A percentile compares a stretch with the other conserved stretches of the same genome.
Evolutionary conservation across 2,329 filamentous ascomycete species (phyloP).

Genomic region (Aciculosporium take): DNA sequence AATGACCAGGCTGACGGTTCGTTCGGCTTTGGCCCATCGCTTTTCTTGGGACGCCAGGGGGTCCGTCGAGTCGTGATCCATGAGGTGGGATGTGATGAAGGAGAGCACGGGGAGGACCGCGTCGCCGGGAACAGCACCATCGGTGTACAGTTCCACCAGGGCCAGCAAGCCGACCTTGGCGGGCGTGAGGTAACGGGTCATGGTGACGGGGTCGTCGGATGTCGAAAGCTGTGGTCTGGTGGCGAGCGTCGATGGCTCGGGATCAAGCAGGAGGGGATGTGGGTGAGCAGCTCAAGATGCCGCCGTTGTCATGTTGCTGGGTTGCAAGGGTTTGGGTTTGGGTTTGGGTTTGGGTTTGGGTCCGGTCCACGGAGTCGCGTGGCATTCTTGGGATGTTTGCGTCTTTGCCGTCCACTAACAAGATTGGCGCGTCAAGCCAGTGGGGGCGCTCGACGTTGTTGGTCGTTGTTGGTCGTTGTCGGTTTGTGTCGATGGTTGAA

Average conservation of each 20-base stretch:
- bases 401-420: background rate
- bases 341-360: background rate
- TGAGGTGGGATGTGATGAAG: conserved; percentile 60
- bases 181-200: conserved; percentile 78
- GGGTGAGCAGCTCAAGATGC: background rate
- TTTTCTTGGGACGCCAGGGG: conserved; percentile 13
- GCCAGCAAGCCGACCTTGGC: conserved; percentile 72
- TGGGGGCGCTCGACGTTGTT: background rate
- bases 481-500: too few relatives aligned
- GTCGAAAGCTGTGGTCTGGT: background rate
- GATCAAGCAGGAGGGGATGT: background rate
- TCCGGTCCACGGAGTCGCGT: background rate
- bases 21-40: conserved; percentile 35
- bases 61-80: conserved; percentile 29
- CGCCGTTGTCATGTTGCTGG: background rate
- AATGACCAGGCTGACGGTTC: conserved; percentile 36
- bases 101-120: conserved; percentile 64
- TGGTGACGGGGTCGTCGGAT: conserved; percentile 21
- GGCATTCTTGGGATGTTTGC: background rate
- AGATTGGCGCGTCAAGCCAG: background rate
- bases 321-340: background rate
- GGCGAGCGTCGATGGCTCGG: too few relatives aligned
- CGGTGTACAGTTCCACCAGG: conserved; percentile 69
- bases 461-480: too few relatives aligned
- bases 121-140: conserved; percentile 51